phyloP scores from a whole-genome alignment of 345 rosid genomes.

The Noccaea bulbosa region DNA sequence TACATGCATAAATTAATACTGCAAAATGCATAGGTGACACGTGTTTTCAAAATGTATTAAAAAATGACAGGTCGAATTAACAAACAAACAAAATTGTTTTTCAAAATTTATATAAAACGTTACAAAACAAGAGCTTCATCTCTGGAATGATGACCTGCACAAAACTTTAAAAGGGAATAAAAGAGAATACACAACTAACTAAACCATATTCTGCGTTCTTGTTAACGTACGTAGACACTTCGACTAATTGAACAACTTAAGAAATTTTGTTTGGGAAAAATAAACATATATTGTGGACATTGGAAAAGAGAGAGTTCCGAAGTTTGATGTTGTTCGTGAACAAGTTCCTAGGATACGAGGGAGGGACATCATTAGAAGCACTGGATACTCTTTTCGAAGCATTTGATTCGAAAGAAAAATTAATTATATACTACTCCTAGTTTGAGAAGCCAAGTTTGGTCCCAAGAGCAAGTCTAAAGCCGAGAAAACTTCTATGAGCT shows the following conservation, averaged over 20 bases:
- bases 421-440: neutral
- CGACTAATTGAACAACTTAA: neutral
- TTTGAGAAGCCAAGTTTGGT: neutral
- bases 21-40: no score
- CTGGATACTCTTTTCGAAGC: slow-evolving; percentile 28
- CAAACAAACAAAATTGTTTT: neutral
- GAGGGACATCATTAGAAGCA: slow-evolving; percentile 13
- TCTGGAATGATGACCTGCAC: neutral
- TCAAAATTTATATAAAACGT: neutral
- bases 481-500: neutral
- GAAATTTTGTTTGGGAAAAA: neutral
- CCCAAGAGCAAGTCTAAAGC: neutral
- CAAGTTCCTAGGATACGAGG: slow-evolving; percentile 4
- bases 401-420: neutral
- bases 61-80: neutral
- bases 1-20: no score
- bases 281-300: neutral
- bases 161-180: neutral
- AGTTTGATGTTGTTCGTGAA: slow-evolving; percentile 18
- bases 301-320: slow-evolving; percentile 17
- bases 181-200: neutral
- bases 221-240: neutral
- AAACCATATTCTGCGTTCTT: neutral
- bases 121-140: slow-evolving; percentile 3
- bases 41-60: no score